Conservation (phyloP, 2,329 filamentous ascomycete species). For the Aspergillus oerlinghausenensis region DNA sequence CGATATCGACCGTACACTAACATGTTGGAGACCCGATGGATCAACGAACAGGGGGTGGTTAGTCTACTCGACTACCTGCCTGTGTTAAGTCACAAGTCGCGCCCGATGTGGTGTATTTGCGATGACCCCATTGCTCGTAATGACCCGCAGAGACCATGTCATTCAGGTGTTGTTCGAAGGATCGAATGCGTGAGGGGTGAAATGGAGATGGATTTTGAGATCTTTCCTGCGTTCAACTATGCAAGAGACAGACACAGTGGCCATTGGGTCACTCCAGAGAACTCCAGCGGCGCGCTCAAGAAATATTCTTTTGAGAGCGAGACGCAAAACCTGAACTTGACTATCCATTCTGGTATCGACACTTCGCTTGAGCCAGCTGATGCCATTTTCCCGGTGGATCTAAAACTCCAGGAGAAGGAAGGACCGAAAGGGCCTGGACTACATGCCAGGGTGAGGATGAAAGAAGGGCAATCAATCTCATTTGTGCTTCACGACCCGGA, state of each 20-base stretch:
- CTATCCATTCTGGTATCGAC: conserved; percentile 61
- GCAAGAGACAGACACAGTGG: conserved; percentile 56
- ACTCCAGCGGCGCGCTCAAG: conserved; percentile 33
- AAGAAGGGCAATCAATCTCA: conserved; percentile 64
- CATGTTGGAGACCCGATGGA: conserved; percentile 72
- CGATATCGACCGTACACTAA: conserved; percentile 72
- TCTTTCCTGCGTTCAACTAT: conserved; percentile 71
- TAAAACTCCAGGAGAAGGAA: conserved; percentile 50
- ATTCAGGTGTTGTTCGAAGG: conserved; percentile 55
- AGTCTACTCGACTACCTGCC: conserved; percentile 74
- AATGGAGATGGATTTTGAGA: conserved; percentile 62
- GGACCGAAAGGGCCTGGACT: conserved; percentile 60
- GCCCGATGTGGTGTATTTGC: conserved; percentile 30
- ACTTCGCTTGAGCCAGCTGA: conserved; percentile 37
- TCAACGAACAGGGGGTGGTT: conserved; percentile 69
- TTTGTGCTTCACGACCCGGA: conserved; percentile 64
- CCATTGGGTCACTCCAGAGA: conserved; percentile 14
- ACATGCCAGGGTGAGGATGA: conserved; percentile 54
- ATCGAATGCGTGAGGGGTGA: conserved; percentile 68
- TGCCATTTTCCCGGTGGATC: conserved; percentile 48
- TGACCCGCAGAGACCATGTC: conserved; percentile 4
- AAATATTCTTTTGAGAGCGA: conserved; percentile 56
- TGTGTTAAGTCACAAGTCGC: conserved; percentile 55
- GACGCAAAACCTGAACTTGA: conserved; percentile 59
- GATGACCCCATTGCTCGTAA: conserved; percentile 33